Percentiles rank a stretch among this genome's conserved stretches.
These are phyloP conservation scores for Saururus chinensis DNA, from an alignment of 164 flowering plant genomes.

Conservation along the genomic window DNA sequence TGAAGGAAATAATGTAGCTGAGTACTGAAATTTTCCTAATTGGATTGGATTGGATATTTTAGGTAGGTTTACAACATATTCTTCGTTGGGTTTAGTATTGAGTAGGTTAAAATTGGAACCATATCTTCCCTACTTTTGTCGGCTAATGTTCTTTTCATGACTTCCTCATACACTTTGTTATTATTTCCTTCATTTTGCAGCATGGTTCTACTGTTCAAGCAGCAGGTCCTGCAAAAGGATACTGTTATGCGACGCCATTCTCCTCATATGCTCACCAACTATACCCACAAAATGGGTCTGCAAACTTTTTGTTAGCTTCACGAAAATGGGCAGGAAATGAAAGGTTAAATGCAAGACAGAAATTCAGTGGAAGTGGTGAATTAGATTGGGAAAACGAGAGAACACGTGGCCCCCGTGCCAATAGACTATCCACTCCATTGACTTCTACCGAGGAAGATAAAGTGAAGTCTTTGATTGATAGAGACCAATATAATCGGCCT, in stretches of 20 bases:
- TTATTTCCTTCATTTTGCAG: background rate
- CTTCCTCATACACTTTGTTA: background rate
- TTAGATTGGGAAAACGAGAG: slow-evolving; percentile 23
- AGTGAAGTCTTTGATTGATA: too few relatives aligned
- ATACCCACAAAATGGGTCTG: slow-evolving; percentile 16
- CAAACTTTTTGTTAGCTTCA: slow-evolving; percentile 17
- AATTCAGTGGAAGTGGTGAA: slow-evolving; percentile 15
- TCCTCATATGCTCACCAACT: slow-evolving; percentile 21
- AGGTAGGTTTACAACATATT: background rate
- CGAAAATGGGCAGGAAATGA: slow-evolving; percentile 25
- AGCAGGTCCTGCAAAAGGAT: slow-evolving; percentile 10
- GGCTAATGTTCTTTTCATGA: background rate
- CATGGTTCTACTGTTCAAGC: background rate
- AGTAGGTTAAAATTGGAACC: too few relatives aligned
- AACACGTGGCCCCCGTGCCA: slow-evolving; percentile 64
- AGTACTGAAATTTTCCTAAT: too few relatives aligned
- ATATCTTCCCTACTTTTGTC: too few relatives aligned
- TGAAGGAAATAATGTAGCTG: too few relatives aligned
- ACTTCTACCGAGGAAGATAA: slow-evolving; percentile 22
- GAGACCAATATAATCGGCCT: slow-evolving; percentile 56
- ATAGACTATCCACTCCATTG: slow-evolving; percentile 7
- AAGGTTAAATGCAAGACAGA: slow-evolving; percentile 20
- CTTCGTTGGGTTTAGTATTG: background rate
- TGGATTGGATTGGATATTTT: too few relatives aligned
- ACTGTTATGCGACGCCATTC: slow-evolving; percentile 16